Conservation (phyloP, 2,329 filamentous ascomycete genomes). For the Clarireedia hainanense region DNA sequence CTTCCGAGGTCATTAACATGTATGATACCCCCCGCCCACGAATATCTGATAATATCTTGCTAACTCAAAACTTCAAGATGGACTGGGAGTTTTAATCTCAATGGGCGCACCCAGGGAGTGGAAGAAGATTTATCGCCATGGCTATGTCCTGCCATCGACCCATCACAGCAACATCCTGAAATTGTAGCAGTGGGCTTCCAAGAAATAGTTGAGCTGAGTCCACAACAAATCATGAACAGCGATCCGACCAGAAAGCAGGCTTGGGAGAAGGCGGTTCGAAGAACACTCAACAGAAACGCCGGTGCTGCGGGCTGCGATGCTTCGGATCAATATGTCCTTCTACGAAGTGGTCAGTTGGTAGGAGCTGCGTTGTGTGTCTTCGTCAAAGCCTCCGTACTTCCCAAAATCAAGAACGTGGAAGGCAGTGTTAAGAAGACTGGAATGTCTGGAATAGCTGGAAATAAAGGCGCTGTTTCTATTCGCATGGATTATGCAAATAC, state of each 20-base stretch:
- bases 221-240: constrained; percentile 98
- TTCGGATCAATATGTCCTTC: constrained; percentile 74
- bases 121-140: constrained; percentile 75
- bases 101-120: constrained; percentile 74
- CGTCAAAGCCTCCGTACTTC: constrained; percentile 69
- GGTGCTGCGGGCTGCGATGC: constrained; percentile 40
- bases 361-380: constrained; percentile 90
- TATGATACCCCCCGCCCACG: constrained; percentile 7
- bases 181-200: constrained; percentile 91
- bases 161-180: constrained; percentile 59
- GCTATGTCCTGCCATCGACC: constrained; percentile 63
- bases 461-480: constrained; percentile 96
- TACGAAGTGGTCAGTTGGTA: constrained; percentile 89
- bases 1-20: constrained; percentile 65
- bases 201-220: constrained; percentile 95
- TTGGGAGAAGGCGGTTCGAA: constrained; percentile 79
- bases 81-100: constrained; percentile 90
- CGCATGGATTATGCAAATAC: constrained; percentile 92
- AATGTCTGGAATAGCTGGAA: constrained; percentile 93
- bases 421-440: constrained; percentile 91
- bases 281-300: constrained; percentile 66
- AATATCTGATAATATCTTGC: neutral
- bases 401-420: constrained; percentile 91
- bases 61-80: constrained; percentile 25
- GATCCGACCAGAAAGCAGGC: constrained; percentile 76